phyloP scores from a whole-genome alignment of 306 rosid genomes.

The Cucurbita argyrosperma region DNA sequence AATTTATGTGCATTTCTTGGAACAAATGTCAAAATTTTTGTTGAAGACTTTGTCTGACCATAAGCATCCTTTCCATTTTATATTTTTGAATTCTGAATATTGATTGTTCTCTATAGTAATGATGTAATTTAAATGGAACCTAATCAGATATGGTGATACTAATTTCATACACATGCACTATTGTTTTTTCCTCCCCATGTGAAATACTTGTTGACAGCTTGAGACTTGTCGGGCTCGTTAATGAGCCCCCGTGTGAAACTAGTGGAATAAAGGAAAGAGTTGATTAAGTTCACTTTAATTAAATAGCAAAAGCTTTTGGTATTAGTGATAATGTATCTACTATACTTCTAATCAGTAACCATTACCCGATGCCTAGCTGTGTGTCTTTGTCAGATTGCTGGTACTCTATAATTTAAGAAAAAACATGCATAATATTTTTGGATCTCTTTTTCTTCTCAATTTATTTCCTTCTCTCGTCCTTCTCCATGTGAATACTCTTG shows the following conservation, averaged over 20 bases:
- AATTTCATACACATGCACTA: neutral
- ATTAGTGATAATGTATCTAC: neutral
- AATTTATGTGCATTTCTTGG: neutral
- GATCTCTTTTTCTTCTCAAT: slow-evolving; percentile 53
- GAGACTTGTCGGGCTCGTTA: neutral
- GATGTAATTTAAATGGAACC: neutral
- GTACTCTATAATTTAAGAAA: neutral
- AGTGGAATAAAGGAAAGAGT: neutral
- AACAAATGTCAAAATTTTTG: neutral
- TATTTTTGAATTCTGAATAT: neutral
- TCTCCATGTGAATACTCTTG: slow-evolving; percentile 70
- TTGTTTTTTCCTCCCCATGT: neutral
- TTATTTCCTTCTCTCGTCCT: slow-evolving; percentile 71
- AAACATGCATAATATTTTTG: neutral
- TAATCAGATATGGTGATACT: neutral
- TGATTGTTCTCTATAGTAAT: neutral
- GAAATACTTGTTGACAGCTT: neutral
- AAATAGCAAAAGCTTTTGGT: neutral
- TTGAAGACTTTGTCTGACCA: neutral
- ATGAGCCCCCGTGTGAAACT: neutral
- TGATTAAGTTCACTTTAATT: neutral
- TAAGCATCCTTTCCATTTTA: neutral
- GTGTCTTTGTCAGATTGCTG: neutral
- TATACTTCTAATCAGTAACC: neutral
- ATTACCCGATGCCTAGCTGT: neutral